Evolutionary conservation across 306 rosid genomes (phyloP).

Genomic region (Casuarina cunninghamiana): DNA sequence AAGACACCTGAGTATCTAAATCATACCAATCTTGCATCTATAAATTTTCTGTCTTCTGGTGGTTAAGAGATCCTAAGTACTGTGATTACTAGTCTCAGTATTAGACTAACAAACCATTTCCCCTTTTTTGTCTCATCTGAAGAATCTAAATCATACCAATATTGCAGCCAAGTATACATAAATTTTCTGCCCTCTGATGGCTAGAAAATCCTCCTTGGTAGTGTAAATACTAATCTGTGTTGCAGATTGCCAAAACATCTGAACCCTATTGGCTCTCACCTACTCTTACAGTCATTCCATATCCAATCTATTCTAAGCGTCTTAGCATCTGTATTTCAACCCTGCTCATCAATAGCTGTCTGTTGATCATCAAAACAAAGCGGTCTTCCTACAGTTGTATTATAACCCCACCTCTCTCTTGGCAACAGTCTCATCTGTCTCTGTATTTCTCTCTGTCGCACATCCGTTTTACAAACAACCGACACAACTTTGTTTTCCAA

Average conservation of each 20-base stretch:
- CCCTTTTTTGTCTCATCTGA: background rate
- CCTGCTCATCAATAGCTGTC: background rate
- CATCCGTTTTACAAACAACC: too few species aligned
- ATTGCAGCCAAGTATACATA: background rate
- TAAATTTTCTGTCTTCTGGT: background rate
- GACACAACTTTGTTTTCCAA: background rate
- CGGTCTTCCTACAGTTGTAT: background rate
- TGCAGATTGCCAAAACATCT: background rate
- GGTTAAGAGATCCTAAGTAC: background rate
- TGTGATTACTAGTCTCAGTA: background rate
- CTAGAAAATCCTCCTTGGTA: background rate
- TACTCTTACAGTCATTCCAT: background rate
- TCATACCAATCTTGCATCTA: background rate
- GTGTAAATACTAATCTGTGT: background rate
- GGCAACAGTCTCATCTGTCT: too few species aligned
- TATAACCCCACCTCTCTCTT: background rate
- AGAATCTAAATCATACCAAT: background rate
- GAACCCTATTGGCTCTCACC: background rate
- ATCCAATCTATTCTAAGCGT: background rate
- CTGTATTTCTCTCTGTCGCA: too few species aligned
- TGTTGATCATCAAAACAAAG: background rate
- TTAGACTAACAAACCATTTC: background rate
- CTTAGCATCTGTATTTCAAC: background rate
- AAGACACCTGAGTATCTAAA: background rate
- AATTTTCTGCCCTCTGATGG: background rate